These are phyloP conservation scores for Penicillium odoratum DNA, from an alignment of 495 filamentous ascomycete species.

Conservation along the genomic window DNA sequence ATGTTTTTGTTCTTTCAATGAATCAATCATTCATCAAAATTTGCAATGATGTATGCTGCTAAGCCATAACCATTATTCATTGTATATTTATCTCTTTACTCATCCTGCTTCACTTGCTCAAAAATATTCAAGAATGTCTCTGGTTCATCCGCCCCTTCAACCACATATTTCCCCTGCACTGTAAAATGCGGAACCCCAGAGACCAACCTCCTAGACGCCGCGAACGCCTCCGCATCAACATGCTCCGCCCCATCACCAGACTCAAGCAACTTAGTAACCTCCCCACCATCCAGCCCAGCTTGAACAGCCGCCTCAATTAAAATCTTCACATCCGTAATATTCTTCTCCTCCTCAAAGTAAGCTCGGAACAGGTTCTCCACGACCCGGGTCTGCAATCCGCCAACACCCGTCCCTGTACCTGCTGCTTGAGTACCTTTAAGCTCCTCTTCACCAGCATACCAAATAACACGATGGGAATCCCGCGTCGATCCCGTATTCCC, in stretches of 20 bases:
- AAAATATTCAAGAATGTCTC: slow-evolving; percentile 58
- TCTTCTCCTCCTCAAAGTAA: slow-evolving; percentile 77
- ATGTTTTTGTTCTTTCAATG: not conserved
- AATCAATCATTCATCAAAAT: not conserved
- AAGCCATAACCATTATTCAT: not conserved
- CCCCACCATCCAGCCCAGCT: slow-evolving; percentile 61
- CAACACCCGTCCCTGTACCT: slow-evolving; percentile 11
- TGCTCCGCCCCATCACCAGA: slow-evolving; percentile 62
- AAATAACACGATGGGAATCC: slow-evolving; percentile 73
- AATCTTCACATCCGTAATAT: slow-evolving; percentile 66
- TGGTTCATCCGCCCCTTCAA: slow-evolving; percentile 66
- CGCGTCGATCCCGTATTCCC: slow-evolving; percentile 77
- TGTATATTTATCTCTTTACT: not conserved
- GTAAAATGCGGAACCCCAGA: slow-evolving; percentile 75
- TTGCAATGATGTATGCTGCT: not conserved
- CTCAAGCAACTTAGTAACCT: slow-evolving; percentile 61
- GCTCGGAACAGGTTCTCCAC: slow-evolving; percentile 67
- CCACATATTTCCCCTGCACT: slow-evolving; percentile 60
- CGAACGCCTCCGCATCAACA: slow-evolving; percentile 68
- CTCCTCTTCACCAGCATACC: slow-evolving; percentile 62
- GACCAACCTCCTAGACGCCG: slow-evolving; percentile 58
- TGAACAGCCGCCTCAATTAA: slow-evolving; percentile 60
- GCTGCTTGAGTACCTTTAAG: not conserved
- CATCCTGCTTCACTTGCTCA: slow-evolving; percentile 45
- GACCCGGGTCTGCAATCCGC: slow-evolving; percentile 58